phyloP scores from a whole-genome alignment of 768 basidiomycete species.

The Mycena kentingensis region DNA sequence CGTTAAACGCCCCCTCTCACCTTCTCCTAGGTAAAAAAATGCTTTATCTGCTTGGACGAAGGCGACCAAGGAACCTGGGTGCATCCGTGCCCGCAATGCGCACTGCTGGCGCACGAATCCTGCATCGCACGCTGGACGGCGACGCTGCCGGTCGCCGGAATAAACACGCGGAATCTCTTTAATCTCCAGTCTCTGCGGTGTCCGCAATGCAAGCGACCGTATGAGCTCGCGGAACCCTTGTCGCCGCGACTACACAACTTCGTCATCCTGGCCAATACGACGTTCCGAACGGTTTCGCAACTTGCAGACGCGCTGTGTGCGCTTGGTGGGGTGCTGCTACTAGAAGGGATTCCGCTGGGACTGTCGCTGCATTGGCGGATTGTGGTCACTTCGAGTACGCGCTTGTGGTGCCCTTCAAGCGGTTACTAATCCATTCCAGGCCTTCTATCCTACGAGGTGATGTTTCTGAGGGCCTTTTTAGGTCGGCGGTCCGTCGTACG shows the following conservation, averaged over 20 bases:
- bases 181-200: slow-evolving; percentile 13
- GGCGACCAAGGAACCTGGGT: slow-evolving; percentile 10
- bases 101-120: slow-evolving; percentile 15
- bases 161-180: background rate
- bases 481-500: slow-evolving; percentile 5
- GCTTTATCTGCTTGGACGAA: slow-evolving; percentile 22
- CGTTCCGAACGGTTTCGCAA: background rate
- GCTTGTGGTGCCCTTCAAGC: background rate
- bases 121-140: slow-evolving; percentile 18
- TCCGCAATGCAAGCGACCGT: slow-evolving; percentile 11
- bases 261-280: background rate
- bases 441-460: slow-evolving; percentile 13
- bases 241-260: background rate
- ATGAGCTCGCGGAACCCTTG: slow-evolving; percentile 7
- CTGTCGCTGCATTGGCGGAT: slow-evolving; percentile 5
- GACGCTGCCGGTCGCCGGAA: slow-evolving; percentile 3
- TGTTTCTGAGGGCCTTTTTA: slow-evolving; percentile 14
- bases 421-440: background rate
- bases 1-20: background rate
- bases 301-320: slow-evolving; percentile 5
- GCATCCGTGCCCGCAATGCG: slow-evolving; percentile 19
- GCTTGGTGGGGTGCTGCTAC: background rate
- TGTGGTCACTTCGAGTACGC: slow-evolving; percentile 1
- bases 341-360: slow-evolving; percentile 8
- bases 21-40: slow-evolving; percentile 14